Base-by-base conservation (phyloP, 441 rosid species). In the Metrosideros polymorpha region DNA sequence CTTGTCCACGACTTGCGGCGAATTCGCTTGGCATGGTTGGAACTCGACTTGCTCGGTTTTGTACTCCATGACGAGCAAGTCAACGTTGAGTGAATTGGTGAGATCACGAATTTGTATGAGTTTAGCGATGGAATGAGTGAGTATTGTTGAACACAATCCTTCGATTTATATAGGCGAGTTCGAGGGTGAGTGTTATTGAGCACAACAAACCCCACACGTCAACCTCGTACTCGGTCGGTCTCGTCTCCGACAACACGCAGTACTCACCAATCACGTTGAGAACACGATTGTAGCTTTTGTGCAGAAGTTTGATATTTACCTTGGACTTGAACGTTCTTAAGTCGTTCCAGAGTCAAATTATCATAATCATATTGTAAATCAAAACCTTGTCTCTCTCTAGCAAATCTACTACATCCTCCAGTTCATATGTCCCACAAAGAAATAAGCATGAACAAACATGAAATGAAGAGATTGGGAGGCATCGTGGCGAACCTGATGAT, bases 301-400 rank as follows among this genome's bases (percentile, higher is more conserved):
- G 53, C 9, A 13, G 13, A 29, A 22, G 43, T 27, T 43, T 10
- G 83, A 19, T 51, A 85, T 3, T 71, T 90, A 92, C 94, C 91
- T 19, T 66, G 9, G 92, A 89, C 91, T 19, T 66, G 9, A 92
- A 89, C 55, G 94, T 92, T 43, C 90, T 93, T 32, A 92, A 63
- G 79, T 93, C 95, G 29, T 93, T 93, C 91, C 92, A 92, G 1
- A 93, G 89, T 10, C 93, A 92, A 50, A 93, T 89, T 39, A 93
- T 87, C 2, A 90, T 29, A 47, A 92, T 91, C 7, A 88, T 85
- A 43, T 90, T 88, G 84, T 90, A 82, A 12, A 90, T 53, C 15
- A 92, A 85, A 77, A 90, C 87, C 17, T 89, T 89, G 87, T 85
- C 63, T 57, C 51, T 79, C 14, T 29, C 84, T 3, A 90, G 17